Evolutionary conservation across 805 yeast species (phyloP), one percentile per base, ranked within the genome.

Genomic region (Candida nonsorbophila): DNA sequence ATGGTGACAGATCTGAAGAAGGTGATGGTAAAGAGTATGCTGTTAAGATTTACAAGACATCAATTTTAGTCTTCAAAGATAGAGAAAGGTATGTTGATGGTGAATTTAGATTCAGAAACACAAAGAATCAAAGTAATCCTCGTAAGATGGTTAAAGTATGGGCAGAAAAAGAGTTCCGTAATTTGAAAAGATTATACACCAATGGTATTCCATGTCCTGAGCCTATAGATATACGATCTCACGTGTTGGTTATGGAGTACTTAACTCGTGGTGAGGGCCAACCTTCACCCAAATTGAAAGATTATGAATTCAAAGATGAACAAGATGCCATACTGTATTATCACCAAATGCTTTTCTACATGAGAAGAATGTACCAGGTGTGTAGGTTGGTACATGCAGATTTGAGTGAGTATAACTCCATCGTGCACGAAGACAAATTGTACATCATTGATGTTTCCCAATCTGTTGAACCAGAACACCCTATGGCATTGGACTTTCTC

Each of bases 141-240:
- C 71, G 98, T 49, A 90, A 90, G 51, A 90, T 92, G 97, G 95
- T 92, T 38, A 86, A 85, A 54, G 72, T 88, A 14, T 92, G 99
- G 99, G 97, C 98, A 0, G 98, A 92, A 53, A 92, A 92, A 51
- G 99, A 92, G 59, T 90, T 88, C 42, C 63, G 99, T 32, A 92
- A 92, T 51, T 67, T 92, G 55, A 90, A 85, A 53, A 72, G 99
- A 49, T 67, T 92, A 13, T 63, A 82, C 52, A 51, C 70, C 25
- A 71, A 78, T 33, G 95, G 94, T 0, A 82, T 92, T 20, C 92
- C 94, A n/a, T 81, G 86, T 22, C 98, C 99, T 0, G 83, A 84
- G 50, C 98, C 99, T 1, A 57, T 86, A 9, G 95, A 85, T 42
- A 69, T 92, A 33, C 79, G 85, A 45, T 75, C 87, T 17, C 96